Base-by-base conservation (phyloP, 2,329 filamentous ascomycete genomes). In the Colletotrichum brevisporum region DNA sequence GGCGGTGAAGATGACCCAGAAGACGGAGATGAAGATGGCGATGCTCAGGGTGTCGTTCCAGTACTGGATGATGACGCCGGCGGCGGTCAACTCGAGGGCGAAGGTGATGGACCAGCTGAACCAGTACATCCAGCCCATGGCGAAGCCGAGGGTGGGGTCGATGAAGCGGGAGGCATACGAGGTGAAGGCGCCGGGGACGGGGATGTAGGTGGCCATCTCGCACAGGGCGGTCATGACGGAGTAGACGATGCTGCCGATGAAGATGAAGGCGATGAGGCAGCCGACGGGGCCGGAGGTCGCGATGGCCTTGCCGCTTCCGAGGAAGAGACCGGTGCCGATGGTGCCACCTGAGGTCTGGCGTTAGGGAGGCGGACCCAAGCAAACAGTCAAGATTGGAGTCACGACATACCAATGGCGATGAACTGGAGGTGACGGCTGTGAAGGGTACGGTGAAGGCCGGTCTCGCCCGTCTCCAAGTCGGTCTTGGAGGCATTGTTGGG, bases 51-150 rank as follows among this genome's bases (percentile, higher is more conserved):
- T 77, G 1, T 82, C 71, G 64, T 89, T 84, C 92, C 92, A 94
- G 78, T 91, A 94, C 77, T 94, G 89, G 71, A 94, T 92, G 64
- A 94, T 92, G 55, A 94, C 82, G 5, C 91, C 92, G 1, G 91
- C 89, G 0, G 91, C 91, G 0, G 89, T 92, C 47, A 94, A 83
- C 76, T 95, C 92, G 9, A 94, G 86, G 0, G 91, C 91, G 73
- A 89, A 92, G 0, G 92, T 94, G 66, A 91, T 89, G 18, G 89
- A 85, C 91, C 91, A 95, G 45, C 87, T 90, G 76, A 94, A 94
- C 90, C 91, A 95, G 80, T 95, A 95, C 69, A 93, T 90, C 92
- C 92, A 95, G 21, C 93, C 92, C 86, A 94, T 92, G 21, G 92
- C 86, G 74, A 94, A 94, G 8, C 91, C 92, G 55, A 94, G 83